phyloP scores from a whole-genome alignment of 2,329 filamentous ascomycete species.

The Trichoderma koningii region DNA sequence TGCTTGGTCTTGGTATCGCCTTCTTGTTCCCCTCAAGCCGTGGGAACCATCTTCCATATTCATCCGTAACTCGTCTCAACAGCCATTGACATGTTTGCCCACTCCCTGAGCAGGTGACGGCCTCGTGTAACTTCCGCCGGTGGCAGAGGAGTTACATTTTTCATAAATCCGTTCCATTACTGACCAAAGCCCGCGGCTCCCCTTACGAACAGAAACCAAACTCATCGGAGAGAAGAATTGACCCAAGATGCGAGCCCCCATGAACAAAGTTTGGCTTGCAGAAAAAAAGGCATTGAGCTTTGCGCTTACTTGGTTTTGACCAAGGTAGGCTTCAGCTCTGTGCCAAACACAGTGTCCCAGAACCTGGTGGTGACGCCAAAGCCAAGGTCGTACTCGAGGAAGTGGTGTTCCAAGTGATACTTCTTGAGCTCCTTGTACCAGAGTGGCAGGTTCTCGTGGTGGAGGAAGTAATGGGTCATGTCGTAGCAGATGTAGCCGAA shows the following conservation, averaged over 20 bases:
- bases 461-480: constrained; percentile 96
- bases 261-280: background rate
- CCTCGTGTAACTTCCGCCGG: background rate
- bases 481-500: constrained; percentile 98
- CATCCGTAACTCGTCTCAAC: constrained; percentile 13
- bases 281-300: background rate
- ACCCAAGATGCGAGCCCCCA: background rate
- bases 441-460: constrained; percentile 86
- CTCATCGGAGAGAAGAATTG: background rate
- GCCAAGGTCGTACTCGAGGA: constrained; percentile 95
- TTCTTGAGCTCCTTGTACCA: constrained; percentile 96
- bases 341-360: constrained; percentile 93
- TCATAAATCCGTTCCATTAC: background rate
- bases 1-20: background rate
- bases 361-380: constrained; percentile 96
- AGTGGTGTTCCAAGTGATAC: constrained; percentile 95
- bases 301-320: constrained; percentile 40
- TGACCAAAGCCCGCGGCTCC: constrained; percentile 6
- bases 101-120: background rate
- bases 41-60: constrained; percentile 10
- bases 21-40: background rate
- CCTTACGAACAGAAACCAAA: background rate
- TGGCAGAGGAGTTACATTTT: background rate
- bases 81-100: constrained; percentile 2
- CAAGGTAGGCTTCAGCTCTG: constrained; percentile 61